Conservation (phyloP, 2,329 filamentous ascomycete genomes). For the Byssoonygena ceratinophila region DNA sequence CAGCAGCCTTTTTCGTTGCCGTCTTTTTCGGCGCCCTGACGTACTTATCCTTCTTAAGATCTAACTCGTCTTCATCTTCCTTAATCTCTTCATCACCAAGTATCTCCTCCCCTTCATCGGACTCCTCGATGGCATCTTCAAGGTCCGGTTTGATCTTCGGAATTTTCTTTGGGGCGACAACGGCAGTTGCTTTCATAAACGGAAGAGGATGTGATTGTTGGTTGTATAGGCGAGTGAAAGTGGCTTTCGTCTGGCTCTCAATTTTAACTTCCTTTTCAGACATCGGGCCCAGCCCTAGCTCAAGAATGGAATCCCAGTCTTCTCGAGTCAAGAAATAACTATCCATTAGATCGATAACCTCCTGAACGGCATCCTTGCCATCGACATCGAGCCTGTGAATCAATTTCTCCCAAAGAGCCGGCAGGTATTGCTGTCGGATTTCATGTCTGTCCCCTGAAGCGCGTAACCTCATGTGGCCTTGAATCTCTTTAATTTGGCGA, state of each 20-base stretch:
- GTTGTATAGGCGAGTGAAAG: slow-evolving; percentile 90
- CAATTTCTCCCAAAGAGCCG: slow-evolving; percentile 71
- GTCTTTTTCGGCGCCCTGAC: slow-evolving; percentile 79
- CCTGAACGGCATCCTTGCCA: slow-evolving; percentile 69
- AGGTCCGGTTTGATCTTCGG: slow-evolving; percentile 75
- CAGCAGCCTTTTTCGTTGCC: slow-evolving; percentile 38
- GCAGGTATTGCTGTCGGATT: slow-evolving; percentile 87
- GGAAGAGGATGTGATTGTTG: slow-evolving; percentile 74
- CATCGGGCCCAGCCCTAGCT: slow-evolving; percentile 81
- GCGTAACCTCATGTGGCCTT: slow-evolving; percentile 89
- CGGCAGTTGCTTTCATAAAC: slow-evolving; percentile 85
- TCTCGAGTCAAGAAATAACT: slow-evolving; percentile 91
- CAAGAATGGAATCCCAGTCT: slow-evolving; percentile 85
- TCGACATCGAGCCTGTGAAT: slow-evolving; percentile 63
- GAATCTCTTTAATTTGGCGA: slow-evolving; percentile 81
- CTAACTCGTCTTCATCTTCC: slow-evolving; percentile 63
- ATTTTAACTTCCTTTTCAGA: slow-evolving; percentile 64
- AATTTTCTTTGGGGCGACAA: slow-evolving; percentile 60
- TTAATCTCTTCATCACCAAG: slow-evolving; percentile 43
- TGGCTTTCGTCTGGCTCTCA: slow-evolving; percentile 72
- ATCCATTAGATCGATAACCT: slow-evolving; percentile 92
- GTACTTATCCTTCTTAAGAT: slow-evolving; percentile 90
- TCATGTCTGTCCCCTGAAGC: slow-evolving; percentile 87
- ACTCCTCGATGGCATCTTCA: slow-evolving; percentile 91
- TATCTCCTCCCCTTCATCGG: slow-evolving; percentile 61